Evolutionary conservation across 2,329 filamentous ascomycete genomes (phyloP).

Genomic region (Dothistroma septosporum): DNA sequence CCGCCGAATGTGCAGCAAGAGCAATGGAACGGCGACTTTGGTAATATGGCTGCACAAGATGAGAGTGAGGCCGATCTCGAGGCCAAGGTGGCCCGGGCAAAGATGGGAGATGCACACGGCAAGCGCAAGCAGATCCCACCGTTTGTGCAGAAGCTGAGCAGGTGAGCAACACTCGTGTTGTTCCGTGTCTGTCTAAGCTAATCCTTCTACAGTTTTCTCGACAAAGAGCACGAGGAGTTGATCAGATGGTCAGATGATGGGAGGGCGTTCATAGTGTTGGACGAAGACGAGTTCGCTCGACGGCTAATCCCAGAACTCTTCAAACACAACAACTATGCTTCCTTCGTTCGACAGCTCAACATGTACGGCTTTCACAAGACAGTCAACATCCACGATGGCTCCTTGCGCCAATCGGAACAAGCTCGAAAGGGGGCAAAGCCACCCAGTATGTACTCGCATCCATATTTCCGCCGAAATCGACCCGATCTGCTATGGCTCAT

Average conservation of each 20-base stretch:
- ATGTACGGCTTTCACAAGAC: slow-evolving; percentile 56
- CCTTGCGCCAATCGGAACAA: slow-evolving; percentile 92
- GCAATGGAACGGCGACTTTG: slow-evolving; percentile 38
- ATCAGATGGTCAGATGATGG: slow-evolving; percentile 97
- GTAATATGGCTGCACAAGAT: slow-evolving; percentile 48
- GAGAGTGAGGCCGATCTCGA: slow-evolving; percentile 77
- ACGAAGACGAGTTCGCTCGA: slow-evolving; percentile 84
- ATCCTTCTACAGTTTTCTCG: slow-evolving; percentile 68
- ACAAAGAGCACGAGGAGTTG: slow-evolving; percentile 86
- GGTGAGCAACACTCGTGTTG: slow-evolving; percentile 54
- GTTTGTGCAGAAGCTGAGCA: slow-evolving; percentile 97
- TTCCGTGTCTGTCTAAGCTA: slow-evolving; percentile 21
- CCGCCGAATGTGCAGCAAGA: slow-evolving; percentile 33
- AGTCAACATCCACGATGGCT: slow-evolving; percentile 82
- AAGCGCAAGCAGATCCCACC: slow-evolving; percentile 96
- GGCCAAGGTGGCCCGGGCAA: slow-evolving; percentile 72
- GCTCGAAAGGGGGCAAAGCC: slow-evolving; percentile 92
- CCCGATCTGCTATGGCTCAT: slow-evolving; percentile 94
- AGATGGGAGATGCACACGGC: slow-evolving; percentile 71
- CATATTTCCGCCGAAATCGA: slow-evolving; percentile 88
- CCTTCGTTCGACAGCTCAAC: slow-evolving; percentile 66
- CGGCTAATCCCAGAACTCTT: slow-evolving; percentile 71
- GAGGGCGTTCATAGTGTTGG: slow-evolving; percentile 91
- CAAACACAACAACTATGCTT: slow-evolving; percentile 76
- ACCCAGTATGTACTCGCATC: slow-evolving; percentile 96